Conservation (phyloP, 169 alveolate species). For the Eimeria acervulina region DNA sequence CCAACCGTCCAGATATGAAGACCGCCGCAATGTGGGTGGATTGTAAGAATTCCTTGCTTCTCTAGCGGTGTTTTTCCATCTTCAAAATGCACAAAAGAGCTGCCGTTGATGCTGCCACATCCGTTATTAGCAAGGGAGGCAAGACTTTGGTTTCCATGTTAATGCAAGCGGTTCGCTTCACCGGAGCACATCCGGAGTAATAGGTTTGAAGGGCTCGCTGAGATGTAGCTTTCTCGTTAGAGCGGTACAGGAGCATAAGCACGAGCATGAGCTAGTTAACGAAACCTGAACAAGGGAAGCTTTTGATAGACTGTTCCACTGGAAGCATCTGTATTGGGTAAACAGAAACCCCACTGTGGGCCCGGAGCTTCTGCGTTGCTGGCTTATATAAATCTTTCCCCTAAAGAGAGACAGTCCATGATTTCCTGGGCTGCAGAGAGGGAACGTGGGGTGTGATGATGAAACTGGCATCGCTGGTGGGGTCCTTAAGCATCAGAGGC, state of each 20-base stretch:
- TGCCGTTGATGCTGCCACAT: neutral
- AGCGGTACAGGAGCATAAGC: too few species aligned
- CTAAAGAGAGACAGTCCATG: neutral
- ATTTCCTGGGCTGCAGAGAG: neutral
- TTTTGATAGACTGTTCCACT: neutral
- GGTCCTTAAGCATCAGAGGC: too few species aligned
- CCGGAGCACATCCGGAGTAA: neutral
- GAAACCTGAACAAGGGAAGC: neutral
- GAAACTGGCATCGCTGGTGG: too few species aligned
- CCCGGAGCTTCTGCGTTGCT: neutral
- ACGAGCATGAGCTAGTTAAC: too few species aligned
- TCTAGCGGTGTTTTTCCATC: neutral
- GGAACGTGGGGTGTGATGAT: too few species aligned
- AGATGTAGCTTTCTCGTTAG: too few species aligned
- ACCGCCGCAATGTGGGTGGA: neutral
- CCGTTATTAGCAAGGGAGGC: neutral
- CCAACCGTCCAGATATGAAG: neutral
- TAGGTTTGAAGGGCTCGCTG: too few species aligned
- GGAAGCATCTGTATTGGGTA: neutral
- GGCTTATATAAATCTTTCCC: neutral
- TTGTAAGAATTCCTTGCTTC: neutral
- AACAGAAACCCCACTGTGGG: neutral
- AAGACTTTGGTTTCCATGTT: neutral
- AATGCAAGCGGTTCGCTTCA: neutral
- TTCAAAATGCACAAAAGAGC: neutral